Conservation (phyloP, 139 green algal species). For the Bryopsis sp. region DNA sequence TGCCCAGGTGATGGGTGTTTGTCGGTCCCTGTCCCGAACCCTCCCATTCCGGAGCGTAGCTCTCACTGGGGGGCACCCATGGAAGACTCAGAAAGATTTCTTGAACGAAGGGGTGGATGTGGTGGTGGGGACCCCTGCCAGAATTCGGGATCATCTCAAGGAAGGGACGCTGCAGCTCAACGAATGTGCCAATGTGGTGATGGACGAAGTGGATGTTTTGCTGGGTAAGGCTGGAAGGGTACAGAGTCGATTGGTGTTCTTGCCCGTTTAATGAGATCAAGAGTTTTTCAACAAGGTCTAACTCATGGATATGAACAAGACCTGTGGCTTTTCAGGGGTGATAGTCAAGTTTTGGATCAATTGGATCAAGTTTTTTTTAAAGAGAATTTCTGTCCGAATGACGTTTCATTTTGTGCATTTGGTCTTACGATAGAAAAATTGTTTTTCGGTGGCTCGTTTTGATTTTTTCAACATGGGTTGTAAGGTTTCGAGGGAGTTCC, state of each 20-base stretch:
- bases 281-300: no score
- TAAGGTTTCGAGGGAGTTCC: no score
- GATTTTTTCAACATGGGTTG: no score
- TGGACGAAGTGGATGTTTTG: conserved; percentile 87
- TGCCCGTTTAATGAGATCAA: not conserved
- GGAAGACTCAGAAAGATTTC: not conserved
- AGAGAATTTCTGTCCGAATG: no score
- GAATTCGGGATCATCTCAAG: conserved; percentile 47
- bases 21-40: conserved; percentile 27
- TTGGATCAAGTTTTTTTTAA: no score
- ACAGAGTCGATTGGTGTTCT: conserved; percentile 5
- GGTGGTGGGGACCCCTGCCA: conserved; percentile 64
- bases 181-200: conserved; percentile 43
- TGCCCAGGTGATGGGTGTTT: conserved; percentile 35
- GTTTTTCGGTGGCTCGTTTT: no score
- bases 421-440: no score
- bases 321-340: no score
- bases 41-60: conserved; percentile 9
- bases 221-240: conserved; percentile 38
- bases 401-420: no score
- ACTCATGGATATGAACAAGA: no score
- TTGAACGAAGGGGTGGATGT: conserved; percentile 55
- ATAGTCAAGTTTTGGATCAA: no score
- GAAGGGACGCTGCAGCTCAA: conserved; percentile 41
- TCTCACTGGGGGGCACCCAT: conserved; percentile 53